Base-by-base conservation (phyloP, 192 early-diverging fungal genomes). In the Spizellomyces punctatus region DNA sequence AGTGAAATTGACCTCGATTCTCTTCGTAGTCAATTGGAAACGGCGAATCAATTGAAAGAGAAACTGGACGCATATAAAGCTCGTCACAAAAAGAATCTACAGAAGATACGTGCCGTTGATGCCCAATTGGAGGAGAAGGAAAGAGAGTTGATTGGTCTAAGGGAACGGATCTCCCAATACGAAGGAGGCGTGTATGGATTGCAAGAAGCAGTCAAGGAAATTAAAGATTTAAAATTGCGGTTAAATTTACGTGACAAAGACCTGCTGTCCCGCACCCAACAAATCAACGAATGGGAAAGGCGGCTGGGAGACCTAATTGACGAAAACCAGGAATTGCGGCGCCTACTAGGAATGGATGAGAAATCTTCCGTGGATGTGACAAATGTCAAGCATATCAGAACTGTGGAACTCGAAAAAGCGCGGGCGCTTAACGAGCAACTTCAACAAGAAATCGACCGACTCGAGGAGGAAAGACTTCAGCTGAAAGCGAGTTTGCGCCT, bases 401-500 rank as follows among this genome's bases (percentile, higher is more conserved):
- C 77, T 19, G 70, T 83, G 5, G 84, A 87, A 71, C 68, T 86
- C 46, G 78, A 87, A 77, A 47, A 83, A 68, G 19, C 70, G 6
- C 75, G 70, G 52, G 67, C 78, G 6, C 63, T 87, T 19, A 77
- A 58, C 42, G 48, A 69, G 8, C 46, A 70, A n/a, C 69, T 87
- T 5, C 77, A 83, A 50, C 66, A 70, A 41, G 85, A 87, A 66
- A 74, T 87, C 43, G 80, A 86, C n/a, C 14, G 49, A 41, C 61
- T 87, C 52, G 85, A 87, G 55, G 80, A 87, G 50, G 85, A 87
- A 69, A 44, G 85, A 45, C 46, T 87, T 10, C 67, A 74, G 50
- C 60, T 86, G 10, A 87, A 87, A 71, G 50, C 69, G 8, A 22
- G 56, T 8, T 62, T 85, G 47, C 63, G 85, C 8, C 46, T 80